Evolutionary conservation across 257 asterid genomes (phyloP).

Genomic region (Euphrasia confusa): DNA sequence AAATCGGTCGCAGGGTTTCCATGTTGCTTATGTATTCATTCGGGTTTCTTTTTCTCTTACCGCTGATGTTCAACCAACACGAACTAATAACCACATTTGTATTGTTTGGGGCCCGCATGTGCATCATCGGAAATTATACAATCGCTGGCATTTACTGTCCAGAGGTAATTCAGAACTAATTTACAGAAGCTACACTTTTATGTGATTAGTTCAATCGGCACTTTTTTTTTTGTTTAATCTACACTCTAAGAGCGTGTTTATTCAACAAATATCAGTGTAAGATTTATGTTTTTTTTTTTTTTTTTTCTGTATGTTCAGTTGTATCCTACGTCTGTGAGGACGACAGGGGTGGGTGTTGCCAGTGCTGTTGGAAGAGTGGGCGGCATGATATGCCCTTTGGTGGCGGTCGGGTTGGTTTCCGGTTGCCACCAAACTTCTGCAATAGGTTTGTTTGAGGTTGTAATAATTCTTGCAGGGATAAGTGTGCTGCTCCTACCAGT

Average conservation of each 20-base stretch:
- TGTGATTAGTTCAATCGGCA: no score
- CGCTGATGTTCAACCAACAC: constrained; percentile 40
- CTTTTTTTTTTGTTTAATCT: no score
- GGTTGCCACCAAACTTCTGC: constrained; percentile 68
- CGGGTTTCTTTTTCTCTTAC: constrained; percentile 47
- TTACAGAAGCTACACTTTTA: background rate
- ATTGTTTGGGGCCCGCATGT: constrained; percentile 63
- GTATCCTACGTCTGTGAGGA: constrained; percentile 76
- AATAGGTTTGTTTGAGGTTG: constrained; percentile 46
- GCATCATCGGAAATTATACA: constrained; percentile 39
- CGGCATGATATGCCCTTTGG: constrained; percentile 76
- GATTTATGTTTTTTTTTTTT: background rate
- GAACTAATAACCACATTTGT: constrained; percentile 36
- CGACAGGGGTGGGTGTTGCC: constrained; percentile 71
- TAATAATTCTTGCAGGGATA: constrained; percentile 43
- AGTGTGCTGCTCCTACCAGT: constrained; percentile 52
- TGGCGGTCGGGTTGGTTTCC: constrained; percentile 63
- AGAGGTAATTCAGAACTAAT: constrained; percentile 38
- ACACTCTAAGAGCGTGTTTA: background rate
- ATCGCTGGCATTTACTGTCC: constrained; percentile 50
- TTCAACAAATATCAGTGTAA: background rate
- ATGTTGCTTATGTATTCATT: constrained; percentile 40
- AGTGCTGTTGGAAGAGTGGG: constrained; percentile 71
- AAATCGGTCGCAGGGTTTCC: constrained; percentile 53
- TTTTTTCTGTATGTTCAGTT: constrained; percentile 35